A percentile compares a stretch with the other conserved stretches of the same genome.
Evolutionary conservation across 495 filamentous ascomycete genomes (phyloP).

Genomic region (Elaphomyces granulatus): DNA sequence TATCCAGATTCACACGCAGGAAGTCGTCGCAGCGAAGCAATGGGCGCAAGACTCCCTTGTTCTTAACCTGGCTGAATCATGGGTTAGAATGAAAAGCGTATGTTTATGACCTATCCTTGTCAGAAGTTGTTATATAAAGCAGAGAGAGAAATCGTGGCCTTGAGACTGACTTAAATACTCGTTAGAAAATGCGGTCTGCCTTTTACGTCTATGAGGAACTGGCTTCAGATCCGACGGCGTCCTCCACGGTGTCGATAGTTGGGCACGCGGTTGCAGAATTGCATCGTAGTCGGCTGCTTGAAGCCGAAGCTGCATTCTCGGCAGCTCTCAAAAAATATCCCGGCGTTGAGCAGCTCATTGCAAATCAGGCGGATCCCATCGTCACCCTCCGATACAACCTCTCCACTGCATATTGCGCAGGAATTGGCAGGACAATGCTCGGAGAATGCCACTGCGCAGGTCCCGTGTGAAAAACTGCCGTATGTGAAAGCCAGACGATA

Average conservation of each 20-base stretch:
- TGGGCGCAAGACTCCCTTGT: constrained; percentile 93
- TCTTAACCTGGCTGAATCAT: constrained; percentile 89
- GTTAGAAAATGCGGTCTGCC: constrained; percentile 77
- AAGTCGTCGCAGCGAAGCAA: constrained; percentile 73
- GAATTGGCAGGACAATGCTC: constrained; percentile 46
- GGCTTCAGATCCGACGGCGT: constrained; percentile 63
- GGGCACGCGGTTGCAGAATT: constrained; percentile 86
- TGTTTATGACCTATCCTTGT: constrained; percentile 25
- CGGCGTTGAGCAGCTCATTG: constrained; percentile 54
- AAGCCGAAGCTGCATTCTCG: constrained; percentile 75
- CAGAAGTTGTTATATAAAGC: background rate
- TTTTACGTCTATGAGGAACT: constrained; percentile 99
- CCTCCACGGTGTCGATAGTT: constrained; percentile 49
- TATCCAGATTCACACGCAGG: constrained; percentile 82
- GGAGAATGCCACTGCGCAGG: constrained; percentile 6
- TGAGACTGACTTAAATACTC: background rate
- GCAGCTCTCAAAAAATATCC: constrained; percentile 65
- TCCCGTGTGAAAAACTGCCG: no score
- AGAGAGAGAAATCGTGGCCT: background rate
- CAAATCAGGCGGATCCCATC: no score
- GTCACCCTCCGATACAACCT: constrained; percentile 61
- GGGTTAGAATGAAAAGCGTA: constrained; percentile 82
- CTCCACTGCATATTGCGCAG: constrained; percentile 49
- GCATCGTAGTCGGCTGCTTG: constrained; percentile 75
- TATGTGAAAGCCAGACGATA: no score